These are phyloP conservation scores for Xylaria sp. DNA, from an alignment of 2,329 filamentous ascomycete genomes.

Conservation along the genomic window DNA sequence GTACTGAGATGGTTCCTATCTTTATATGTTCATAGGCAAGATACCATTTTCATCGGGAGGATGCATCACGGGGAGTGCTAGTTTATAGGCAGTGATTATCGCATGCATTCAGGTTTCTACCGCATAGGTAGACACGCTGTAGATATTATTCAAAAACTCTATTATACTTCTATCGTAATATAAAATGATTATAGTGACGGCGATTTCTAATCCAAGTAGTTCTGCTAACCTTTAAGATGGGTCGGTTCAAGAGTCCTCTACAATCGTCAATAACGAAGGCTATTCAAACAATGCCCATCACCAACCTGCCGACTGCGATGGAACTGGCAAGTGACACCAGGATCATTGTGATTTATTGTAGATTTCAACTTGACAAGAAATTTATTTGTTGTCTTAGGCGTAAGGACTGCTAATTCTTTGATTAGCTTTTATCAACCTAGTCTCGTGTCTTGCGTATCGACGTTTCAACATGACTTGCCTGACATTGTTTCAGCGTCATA, in stretches of 20 bases:
- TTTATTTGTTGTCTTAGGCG: neutral
- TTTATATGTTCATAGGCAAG: slow-evolving; percentile 14
- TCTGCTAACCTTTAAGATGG: too few relatives aligned
- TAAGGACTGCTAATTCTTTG: neutral
- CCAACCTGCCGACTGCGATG: neutral
- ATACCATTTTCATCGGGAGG: slow-evolving; percentile 19
- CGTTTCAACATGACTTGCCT: too few relatives aligned
- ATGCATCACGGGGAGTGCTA: neutral
- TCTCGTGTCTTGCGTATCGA: too few relatives aligned
- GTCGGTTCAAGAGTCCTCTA: neutral
- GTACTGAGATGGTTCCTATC: neutral
- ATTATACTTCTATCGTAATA: neutral
- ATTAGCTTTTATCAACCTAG: neutral
- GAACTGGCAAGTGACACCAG: neutral
- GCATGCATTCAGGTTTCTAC: neutral
- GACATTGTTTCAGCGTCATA: neutral
- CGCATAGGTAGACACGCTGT: slow-evolving; percentile 17
- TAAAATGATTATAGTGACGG: neutral
- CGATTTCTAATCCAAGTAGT: neutral
- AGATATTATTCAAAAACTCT: neutral
- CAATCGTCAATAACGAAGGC: neutral
- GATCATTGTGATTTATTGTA: neutral
- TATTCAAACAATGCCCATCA: neutral
- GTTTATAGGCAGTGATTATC: neutral
- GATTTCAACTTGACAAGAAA: neutral